Evolutionary conservation across 208 protist species (phyloP).

Genomic region (Trypanosoma mega): DNA sequence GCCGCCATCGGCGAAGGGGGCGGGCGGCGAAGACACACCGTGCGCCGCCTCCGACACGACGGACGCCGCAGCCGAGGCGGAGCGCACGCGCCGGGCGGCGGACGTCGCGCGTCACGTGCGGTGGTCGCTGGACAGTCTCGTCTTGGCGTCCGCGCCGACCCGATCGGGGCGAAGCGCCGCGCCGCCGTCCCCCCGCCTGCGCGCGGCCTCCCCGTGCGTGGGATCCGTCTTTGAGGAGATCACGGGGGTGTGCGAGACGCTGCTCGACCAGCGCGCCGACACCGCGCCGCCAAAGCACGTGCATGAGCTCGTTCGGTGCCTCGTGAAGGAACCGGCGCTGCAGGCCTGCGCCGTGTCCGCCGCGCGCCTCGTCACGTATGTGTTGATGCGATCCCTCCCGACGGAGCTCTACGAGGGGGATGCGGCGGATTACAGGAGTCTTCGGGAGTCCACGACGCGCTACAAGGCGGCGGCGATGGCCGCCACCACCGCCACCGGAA

Average conservation of each 20-base stretch:
- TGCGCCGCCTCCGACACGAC: conserved; percentile 1
- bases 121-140: too few species aligned
- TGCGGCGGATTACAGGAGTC: conserved; percentile 26
- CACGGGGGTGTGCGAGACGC: conserved; percentile 3
- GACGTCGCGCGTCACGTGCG: too few species aligned
- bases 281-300: conserved; percentile 16
- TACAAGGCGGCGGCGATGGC: not conserved
- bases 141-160: too few species aligned
- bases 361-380: conserved; percentile 34
- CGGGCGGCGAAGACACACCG: not conserved
- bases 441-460: conserved; percentile 10
- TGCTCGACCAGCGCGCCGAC: conserved; percentile 5
- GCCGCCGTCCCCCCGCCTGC: too few species aligned
- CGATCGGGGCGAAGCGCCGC: too few species aligned
- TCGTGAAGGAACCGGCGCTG: conserved; percentile 26
- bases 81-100: too few species aligned
- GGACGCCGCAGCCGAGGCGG: conserved; percentile 10
- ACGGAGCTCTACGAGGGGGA: conserved; percentile 41
- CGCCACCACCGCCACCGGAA: not conserved
- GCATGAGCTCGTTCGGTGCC: conserved; percentile 20
- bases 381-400: conserved; percentile 46
- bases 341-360: conserved; percentile 29
- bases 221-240: conserved; percentile 5
- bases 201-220: too few species aligned
- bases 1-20: not conserved